Base-by-base conservation (phyloP, 495 filamentous ascomycete genomes). In the Rusavskia elegans region DNA sequence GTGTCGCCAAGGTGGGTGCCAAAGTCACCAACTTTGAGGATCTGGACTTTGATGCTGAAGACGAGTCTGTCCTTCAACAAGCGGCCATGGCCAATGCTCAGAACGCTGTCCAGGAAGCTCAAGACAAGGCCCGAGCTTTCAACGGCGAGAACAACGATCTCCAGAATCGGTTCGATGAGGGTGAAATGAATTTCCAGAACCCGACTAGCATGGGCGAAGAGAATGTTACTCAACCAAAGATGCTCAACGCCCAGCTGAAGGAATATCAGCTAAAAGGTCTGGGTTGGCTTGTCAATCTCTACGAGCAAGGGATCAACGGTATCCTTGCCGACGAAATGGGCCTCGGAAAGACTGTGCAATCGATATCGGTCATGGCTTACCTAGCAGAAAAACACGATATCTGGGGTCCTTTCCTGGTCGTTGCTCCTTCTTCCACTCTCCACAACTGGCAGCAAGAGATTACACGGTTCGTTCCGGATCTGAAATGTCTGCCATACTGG, bases 401-500 rank as follows among this genome's bases (percentile, higher is more conserved):
- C 63, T 98, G 92, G 92, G 92, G 92, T 32, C 92, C 92, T 1
- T 98, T 96, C 75, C 68, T 98, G 41, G 92, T 98, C 59, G 90
- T 98, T 60, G 93, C 92, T 6, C 92, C 92, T 2, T 86, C 92
- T 3, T 96, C 90, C 1, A 98, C 92, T 6, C 71, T 98, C 32
- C 92, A 98, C 79, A 98, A 98, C 59, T 98, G 92, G 92, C 88
- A 97, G 64, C 92, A 98, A 68, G 92, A 98, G 67, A 96, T 98
- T 59, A 74, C 86, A 38, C 84, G 75, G 59, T 98, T 98, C 66
- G 89, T 98, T 4, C 92, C 92, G 1, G 75, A 85, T 50, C 79
- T 98, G 62, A 97, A 96, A 65, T 87, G 93, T 23, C 71, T 98
- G 37, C 92, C 92, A 8, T 98, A 98, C 64, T 98, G 92, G 92